Conservation (phyloP, 345 rosid species). For the Alliaria petiolata region DNA sequence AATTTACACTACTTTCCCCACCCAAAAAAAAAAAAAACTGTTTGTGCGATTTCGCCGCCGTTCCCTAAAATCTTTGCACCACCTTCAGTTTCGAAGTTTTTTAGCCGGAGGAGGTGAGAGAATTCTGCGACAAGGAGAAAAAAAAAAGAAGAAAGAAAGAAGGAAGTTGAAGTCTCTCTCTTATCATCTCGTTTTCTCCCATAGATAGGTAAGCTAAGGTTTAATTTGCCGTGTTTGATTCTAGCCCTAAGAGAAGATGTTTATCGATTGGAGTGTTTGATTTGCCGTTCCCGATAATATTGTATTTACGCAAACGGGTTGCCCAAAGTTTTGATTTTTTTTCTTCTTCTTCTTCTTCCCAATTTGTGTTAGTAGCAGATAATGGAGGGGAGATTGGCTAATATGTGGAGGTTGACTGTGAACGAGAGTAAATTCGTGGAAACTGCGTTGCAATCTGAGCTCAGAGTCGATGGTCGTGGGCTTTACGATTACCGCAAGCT, state of each 20-base stretch:
- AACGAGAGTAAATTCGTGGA: constrained; percentile 86
- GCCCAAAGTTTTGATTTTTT: constrained; percentile 9
- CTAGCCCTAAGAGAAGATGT: background rate
- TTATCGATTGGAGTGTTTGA: no score
- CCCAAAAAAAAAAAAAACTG: no score
- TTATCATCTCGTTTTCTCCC: no score
- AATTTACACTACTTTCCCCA: no score
- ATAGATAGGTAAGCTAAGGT: background rate
- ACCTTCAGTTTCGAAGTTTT: no score
- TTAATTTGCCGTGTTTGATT: background rate
- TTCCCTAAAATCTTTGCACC: background rate
- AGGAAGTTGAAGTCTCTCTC: no score
- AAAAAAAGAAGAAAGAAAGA: no score
- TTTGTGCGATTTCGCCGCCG: background rate
- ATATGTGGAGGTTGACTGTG: constrained; percentile 66
- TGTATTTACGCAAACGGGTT: background rate
- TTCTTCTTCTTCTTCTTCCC: no score
- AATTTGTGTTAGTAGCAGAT: background rate
- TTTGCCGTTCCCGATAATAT: no score
- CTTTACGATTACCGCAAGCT: constrained; percentile 78
- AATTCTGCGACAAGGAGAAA: no score
- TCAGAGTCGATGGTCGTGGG: constrained; percentile 86
- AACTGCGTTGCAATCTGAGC: constrained; percentile 73
- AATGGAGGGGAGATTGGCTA: constrained; percentile 83
- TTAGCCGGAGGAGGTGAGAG: no score